Evolutionary conservation across 2,329 filamentous ascomycete genomes (phyloP), one percentile per base, ranked within the genome.

Genomic region (Dactylella cylindrospora): DNA sequence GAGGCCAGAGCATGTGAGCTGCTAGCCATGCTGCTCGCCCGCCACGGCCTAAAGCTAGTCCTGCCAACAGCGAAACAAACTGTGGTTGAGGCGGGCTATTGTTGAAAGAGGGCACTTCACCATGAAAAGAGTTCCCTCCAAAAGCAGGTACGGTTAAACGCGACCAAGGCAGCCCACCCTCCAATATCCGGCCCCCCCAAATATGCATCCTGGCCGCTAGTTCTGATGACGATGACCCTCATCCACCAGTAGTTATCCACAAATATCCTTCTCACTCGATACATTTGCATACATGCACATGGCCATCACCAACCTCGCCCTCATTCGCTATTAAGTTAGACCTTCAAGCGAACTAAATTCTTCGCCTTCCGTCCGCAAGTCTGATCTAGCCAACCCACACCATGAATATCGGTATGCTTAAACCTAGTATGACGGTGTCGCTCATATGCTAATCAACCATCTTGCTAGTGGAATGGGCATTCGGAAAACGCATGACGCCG

Each of bases 401-500:
- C 39, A 61, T 61, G 55, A 61, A 61, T 53, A 41, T 53, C 47
- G 55, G 55, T 61, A 43, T 19, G 41, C 23, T 26, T 23, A 8
- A 19, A 13, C 23, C 19, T 15, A 28, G 12, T 13, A 17, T 32
- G 10, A 38, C 33, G 15, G 13, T 38, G 3, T 6, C 3, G 15
- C 22, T 6, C 15, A 32, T 13, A 43, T 49, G 44, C 52, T 57
- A 41, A 57, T 23, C 19, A 23, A 17, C 44, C 44, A 44, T 57
- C 20, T 57, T 22, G n/a, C n/a, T 13, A 64, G 57, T 98, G 65
- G 93, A 98, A 82, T 98, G 93, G 90, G 91, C 91, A 31, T 98
- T 98, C 72, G 93, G 93, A 68, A 97, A 96, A 82, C 93, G 93
- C 75, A 94, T 97, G 82, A 98, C 93, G 79, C 91, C 93, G 3